Conservation (phyloP, 306 rosid species). For the Quercus parvula region DNA sequence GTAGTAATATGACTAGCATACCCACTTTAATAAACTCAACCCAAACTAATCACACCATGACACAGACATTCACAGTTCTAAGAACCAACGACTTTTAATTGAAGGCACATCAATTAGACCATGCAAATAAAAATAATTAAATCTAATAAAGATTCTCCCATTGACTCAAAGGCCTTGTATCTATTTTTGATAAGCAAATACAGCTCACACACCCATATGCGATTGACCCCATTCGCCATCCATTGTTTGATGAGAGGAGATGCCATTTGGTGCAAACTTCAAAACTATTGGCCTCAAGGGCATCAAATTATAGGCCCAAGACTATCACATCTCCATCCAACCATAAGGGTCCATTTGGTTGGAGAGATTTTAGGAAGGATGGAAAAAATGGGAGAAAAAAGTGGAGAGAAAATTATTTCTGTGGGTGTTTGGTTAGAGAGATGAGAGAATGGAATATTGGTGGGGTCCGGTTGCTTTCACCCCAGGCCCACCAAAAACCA, state of each 20-base stretch:
- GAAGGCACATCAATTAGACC: neutral
- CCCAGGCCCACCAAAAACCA: too few species aligned
- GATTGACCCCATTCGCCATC: neutral
- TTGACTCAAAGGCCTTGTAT: neutral
- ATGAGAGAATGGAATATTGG: too few species aligned
- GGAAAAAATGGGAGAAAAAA: too few species aligned
- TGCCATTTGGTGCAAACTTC: neutral
- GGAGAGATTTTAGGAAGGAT: too few species aligned
- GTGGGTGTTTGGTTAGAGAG: too few species aligned
- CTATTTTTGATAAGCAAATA: neutral
- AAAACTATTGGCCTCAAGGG: neutral
- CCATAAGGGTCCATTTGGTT: neutral
- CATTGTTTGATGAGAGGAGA: neutral
- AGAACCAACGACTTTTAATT: neutral
- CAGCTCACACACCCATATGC: neutral
- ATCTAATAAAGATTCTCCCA: neutral
- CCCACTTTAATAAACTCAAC: neutral
- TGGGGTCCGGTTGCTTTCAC: too few species aligned
- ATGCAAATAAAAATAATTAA: neutral
- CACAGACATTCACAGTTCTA: neutral
- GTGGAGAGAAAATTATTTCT: too few species aligned
- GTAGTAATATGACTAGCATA: neutral
- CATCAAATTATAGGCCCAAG: neutral
- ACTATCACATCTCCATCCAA: neutral
- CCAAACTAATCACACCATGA: neutral